Conservation (phyloP, 1,139 yeast genomes). For the Taphrina confusa region DNA sequence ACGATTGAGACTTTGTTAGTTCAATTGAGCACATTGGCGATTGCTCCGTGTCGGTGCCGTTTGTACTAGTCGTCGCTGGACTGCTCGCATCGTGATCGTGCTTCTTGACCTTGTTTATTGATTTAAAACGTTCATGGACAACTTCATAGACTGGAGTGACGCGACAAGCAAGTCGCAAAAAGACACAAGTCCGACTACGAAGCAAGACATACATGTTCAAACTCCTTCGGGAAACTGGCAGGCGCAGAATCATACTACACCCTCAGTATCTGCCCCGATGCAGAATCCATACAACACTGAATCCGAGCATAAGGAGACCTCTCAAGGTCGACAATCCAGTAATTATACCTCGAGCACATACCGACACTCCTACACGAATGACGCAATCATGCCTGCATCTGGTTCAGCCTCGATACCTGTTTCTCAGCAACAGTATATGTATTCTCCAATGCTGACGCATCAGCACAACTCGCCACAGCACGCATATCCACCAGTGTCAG, state of each 20-base stretch:
- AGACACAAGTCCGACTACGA: neutral
- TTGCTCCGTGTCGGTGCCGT: too few relatives aligned
- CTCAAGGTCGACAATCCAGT: neutral
- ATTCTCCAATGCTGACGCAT: neutral
- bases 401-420: neutral
- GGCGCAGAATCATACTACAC: neutral
- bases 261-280: neutral
- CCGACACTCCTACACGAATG: neutral
- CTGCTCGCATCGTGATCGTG: neutral
- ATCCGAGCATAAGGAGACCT: neutral
- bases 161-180: constrained; percentile 5
- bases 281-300: constrained; percentile 8
- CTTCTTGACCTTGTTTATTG: neutral
- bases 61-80: neutral
- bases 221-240: neutral
- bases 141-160: constrained; percentile 16
- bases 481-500: neutral
- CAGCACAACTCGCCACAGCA: neutral
- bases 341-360: neutral
- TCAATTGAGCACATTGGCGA: too few relatives aligned
- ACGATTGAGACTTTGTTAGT: too few relatives aligned
- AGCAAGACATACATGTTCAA: neutral
- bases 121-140: neutral
- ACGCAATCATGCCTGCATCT: constrained; percentile 1
- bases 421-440: constrained; percentile 1